Evolutionary conservation across 139 green algal species (phyloP), one percentile per base, ranked within the genome.

Genomic region (Auxenochlorella pyrenoidosa): DNA sequence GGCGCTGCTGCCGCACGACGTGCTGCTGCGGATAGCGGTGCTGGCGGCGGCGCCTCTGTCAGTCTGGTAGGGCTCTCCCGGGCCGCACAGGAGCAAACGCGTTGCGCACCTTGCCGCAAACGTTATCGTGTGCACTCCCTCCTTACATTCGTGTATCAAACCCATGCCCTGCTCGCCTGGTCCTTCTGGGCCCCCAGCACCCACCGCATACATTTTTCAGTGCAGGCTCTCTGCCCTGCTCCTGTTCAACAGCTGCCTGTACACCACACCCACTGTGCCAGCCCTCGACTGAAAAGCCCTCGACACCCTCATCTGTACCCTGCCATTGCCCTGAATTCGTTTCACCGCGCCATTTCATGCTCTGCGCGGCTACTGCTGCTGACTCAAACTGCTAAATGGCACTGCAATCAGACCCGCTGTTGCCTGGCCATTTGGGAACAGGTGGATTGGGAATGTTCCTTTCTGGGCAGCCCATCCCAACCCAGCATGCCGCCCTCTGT

Each of bases 31-130:
- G 6, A 44, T 73, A 43, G 79, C 79, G 18, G 58, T 54, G 34
- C 79, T 84, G 38, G 79, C 79, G 47, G 79, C 79, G 1, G 79
- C 79, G 2, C 73, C 82, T 38, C 73, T 54, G 63, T 82, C 65
- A 0, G 34, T 36, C 34, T 87, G 82, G 82, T 54, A 71, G 77
- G 65, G 13, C 8, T 24, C 28, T 34, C 65, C 65, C 8, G 18
- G 26, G 6, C 5, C 65, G 13, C 15, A 63, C 54, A 24, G 13
- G 54, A 24, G 66, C 34, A 30, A 22, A 22, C 32, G 6, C 47
- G 47, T 6, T 10, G 10, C 47, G 47, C 47, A 54, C 8, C 47
- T 54, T 10, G 6, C 47, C 60, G 26, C 26, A 6, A 70, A 24
- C 26, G 60, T 32, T 34, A 12, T 44, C 8, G 10, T 43, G n/a